A percentile compares a stretch with the other conserved stretches of the same genome.
Evolutionary conservation across 768 basidiomycete genomes (phyloP).

Genomic region (Leccinum uliginosum): DNA sequence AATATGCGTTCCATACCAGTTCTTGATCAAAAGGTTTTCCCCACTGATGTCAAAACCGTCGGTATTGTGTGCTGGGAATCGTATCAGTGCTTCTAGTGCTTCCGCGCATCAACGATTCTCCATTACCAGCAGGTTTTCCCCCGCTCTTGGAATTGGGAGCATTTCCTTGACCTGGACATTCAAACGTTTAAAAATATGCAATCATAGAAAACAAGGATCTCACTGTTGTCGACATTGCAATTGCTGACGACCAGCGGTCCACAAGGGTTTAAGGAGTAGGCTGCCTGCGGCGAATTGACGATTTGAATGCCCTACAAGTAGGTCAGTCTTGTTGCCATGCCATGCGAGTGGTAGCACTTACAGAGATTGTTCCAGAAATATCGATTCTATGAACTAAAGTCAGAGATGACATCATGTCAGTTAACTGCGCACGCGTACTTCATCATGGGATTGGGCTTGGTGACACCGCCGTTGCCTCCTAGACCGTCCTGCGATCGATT

Average conservation of each 20-base stretch:
- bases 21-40: conserved; percentile 32
- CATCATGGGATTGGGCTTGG: conserved; percentile 39
- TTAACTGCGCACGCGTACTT: conserved; percentile 19
- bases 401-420: not conserved
- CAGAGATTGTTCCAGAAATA: conserved; percentile 38
- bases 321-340: not conserved
- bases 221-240: conserved; percentile 55
- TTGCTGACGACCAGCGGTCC: conserved; percentile 38
- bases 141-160: conserved; percentile 47
- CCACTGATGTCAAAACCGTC: conserved; percentile 47
- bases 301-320: conserved; percentile 31
- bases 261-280: conserved; percentile 28
- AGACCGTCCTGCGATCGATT: conserved; percentile 22
- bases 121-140: conserved; percentile 43
- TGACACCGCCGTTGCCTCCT: conserved; percentile 10
- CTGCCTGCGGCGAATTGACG: conserved; percentile 37
- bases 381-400: conserved; percentile 26
- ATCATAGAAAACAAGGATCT: conserved; percentile 11
- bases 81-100: not conserved
- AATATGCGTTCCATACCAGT: conserved; percentile 10
- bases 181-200: not conserved
- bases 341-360: not conserved
- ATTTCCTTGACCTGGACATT: conserved; percentile 45
- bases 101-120: not conserved
- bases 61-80: conserved; percentile 40